Evolutionary conservation across 441 rosid species (phyloP).

Genomic region (Sinapis alba): DNA sequence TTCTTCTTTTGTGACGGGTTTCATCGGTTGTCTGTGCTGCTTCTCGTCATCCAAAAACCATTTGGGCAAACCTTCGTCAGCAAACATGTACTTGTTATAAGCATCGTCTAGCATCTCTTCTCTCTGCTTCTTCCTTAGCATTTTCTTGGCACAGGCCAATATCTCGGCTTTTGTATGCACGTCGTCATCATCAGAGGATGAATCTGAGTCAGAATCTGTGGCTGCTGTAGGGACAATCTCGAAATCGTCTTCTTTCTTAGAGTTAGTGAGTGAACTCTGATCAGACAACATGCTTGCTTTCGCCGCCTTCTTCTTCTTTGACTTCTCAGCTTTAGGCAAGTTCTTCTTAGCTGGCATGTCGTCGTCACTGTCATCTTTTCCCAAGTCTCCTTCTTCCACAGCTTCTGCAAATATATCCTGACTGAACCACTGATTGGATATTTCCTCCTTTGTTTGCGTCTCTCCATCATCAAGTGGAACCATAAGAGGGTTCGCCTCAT

Average conservation of each 20-base stretch:
- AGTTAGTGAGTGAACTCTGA: constrained; percentile 21
- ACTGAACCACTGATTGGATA: constrained; percentile 79
- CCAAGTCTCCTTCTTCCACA: constrained; percentile 79
- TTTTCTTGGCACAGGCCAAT: constrained; percentile 89
- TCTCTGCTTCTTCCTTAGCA: constrained; percentile 88
- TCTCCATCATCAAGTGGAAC: constrained; percentile 71
- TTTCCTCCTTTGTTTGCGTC: constrained; percentile 68
- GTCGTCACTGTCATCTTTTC: constrained; percentile 50
- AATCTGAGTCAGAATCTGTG: constrained; percentile 77
- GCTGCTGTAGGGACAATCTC: constrained; percentile 86
- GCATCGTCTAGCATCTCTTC: constrained; percentile 85
- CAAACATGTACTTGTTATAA: constrained; percentile 77
- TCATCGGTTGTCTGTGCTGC: constrained; percentile 72
- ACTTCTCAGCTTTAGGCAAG: no score
- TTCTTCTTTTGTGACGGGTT: constrained; percentile 88
- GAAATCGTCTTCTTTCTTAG: constrained; percentile 58
- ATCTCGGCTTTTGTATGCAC: constrained; percentile 79
- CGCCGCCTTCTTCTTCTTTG: constrained; percentile 33
- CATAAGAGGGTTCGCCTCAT: constrained; percentile 82
- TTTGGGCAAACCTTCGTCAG: constrained; percentile 70
- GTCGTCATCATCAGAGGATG: constrained; percentile 69
- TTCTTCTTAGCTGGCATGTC: no score
- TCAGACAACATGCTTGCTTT: constrained; percentile 33
- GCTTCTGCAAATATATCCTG: constrained; percentile 90
- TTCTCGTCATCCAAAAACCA: constrained; percentile 93